A percentile compares a stretch with the other conserved stretches of the same genome.
Conservation (phyloP, 2,329 filamentous ascomycete species). For the Hypoxylon rubiginosum region DNA sequence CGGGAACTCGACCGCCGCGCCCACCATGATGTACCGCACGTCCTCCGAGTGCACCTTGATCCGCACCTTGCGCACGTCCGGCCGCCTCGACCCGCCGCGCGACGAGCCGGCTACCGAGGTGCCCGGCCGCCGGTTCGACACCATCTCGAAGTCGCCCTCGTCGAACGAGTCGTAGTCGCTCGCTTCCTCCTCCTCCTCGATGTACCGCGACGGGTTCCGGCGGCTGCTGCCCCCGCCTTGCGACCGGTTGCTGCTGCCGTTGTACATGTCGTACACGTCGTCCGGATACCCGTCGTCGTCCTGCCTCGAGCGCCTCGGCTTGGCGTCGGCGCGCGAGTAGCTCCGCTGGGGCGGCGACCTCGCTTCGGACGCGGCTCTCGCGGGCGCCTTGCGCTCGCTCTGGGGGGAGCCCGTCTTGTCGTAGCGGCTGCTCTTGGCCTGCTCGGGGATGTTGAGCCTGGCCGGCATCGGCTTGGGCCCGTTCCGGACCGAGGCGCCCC, state of each 20-base stretch:
- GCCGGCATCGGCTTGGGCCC: slow-evolving; percentile 72
- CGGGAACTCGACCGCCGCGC: slow-evolving; percentile 76
- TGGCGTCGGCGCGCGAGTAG: slow-evolving; percentile 58
- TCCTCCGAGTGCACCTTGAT: slow-evolving; percentile 95
- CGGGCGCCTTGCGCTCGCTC: slow-evolving; percentile 53
- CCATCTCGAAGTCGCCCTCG: slow-evolving; percentile 84
- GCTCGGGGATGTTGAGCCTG: slow-evolving; percentile 72
- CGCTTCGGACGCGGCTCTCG: slow-evolving; percentile 59
- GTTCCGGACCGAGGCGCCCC: slow-evolving; percentile 72
- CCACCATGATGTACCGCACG: slow-evolving; percentile 92
- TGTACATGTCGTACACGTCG: slow-evolving; percentile 77
- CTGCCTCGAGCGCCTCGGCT: slow-evolving; percentile 58
- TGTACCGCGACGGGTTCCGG: slow-evolving; percentile 70
- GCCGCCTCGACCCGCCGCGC: slow-evolving; percentile 69
- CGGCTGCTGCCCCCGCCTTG: slow-evolving; percentile 55
- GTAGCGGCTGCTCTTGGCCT: slow-evolving; percentile 66
- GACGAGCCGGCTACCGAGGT: slow-evolving; percentile 63
- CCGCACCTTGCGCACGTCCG: slow-evolving; percentile 82
- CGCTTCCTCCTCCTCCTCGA: slow-evolving; percentile 84
- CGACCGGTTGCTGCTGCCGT: slow-evolving; percentile 55
- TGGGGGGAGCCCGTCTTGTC: slow-evolving; percentile 66
- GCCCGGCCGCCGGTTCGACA: slow-evolving; percentile 66
- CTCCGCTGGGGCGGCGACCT: slow-evolving; percentile 61
- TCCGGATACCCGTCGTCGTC: slow-evolving; percentile 75
- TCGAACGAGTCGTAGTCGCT: slow-evolving; percentile 81